These are phyloP conservation scores for Beauveria rudraprayagi DNA, from an alignment of 2,329 filamentous ascomycete species.

Conservation along the genomic window DNA sequence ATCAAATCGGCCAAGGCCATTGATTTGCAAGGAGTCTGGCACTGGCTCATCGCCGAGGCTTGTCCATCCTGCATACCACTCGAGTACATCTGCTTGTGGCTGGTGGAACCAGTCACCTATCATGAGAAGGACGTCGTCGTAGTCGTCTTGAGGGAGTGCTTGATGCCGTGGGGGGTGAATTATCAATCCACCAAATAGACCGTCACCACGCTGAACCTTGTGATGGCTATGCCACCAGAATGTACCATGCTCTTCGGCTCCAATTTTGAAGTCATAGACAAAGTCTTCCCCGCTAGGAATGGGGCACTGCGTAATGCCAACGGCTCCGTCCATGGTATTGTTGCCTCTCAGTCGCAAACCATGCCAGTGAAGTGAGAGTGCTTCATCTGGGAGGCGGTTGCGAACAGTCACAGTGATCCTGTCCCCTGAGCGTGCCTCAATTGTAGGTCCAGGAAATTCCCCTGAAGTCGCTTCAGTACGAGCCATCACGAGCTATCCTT, in stretches of 20 bases:
- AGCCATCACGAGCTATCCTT: not conserved
- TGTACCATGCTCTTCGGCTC: constrained; percentile 45
- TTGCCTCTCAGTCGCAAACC: constrained; percentile 36
- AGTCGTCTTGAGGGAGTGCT: not conserved
- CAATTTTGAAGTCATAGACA: constrained; percentile 42
- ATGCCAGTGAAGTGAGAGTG: constrained; percentile 42
- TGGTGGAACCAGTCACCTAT: constrained; percentile 34
- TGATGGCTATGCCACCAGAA: constrained; percentile 56
- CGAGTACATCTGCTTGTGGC: constrained; percentile 25
- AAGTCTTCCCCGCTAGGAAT: constrained; percentile 27
- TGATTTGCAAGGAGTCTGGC: constrained; percentile 26
- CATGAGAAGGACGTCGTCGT: constrained; percentile 46
- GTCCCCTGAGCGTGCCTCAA: constrained; percentile 46
- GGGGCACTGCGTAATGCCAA: constrained; percentile 34
- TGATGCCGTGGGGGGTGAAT: constrained; percentile 40
- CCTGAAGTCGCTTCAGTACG: not conserved
- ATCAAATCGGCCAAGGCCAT: constrained; percentile 25
- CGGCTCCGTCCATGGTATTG: constrained; percentile 39
- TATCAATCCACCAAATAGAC: constrained; percentile 50
- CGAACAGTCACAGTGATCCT: constrained; percentile 50
- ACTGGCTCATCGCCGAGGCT: constrained; percentile 34
- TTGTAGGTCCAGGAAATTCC: constrained; percentile 31
- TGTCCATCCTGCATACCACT: constrained; percentile 23
- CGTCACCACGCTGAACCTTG: constrained; percentile 39
- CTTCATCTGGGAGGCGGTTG: constrained; percentile 49